A percentile compares a stretch with the other conserved stretches of the same genome.
Evolutionary conservation across 495 filamentous ascomycete genomes (phyloP).

Genomic region (Hypoxylon subgilvum): DNA sequence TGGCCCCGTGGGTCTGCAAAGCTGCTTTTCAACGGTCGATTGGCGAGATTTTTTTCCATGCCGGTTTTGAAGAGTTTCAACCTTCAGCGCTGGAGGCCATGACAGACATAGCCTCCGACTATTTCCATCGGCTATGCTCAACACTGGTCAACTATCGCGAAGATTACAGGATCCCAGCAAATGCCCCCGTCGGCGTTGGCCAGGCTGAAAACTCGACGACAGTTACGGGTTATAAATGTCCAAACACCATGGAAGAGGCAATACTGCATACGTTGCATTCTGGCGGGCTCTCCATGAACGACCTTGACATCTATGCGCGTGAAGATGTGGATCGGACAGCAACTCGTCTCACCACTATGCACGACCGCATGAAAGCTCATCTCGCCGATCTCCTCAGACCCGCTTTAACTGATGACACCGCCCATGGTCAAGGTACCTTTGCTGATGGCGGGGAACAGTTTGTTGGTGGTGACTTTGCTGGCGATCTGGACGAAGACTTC

Average conservation of each 20-base stretch:
- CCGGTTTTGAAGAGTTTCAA: conserved; percentile 97
- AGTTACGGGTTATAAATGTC: too few species aligned
- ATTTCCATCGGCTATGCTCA: conserved; percentile 88
- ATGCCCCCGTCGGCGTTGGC: too few species aligned
- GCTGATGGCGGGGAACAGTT: conserved; percentile 98
- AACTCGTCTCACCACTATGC: conserved; percentile 79
- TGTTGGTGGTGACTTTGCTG: conserved; percentile 92
- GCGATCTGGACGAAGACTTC: conserved; percentile 97
- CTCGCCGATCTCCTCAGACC: conserved; percentile 89
- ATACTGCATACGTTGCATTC: conserved; percentile 83
- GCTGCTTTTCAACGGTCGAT: conserved; percentile 87
- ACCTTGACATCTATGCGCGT: conserved; percentile 84
- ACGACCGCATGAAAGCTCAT: conserved; percentile 90
- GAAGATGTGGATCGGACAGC: conserved; percentile 92
- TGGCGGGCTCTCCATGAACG: conserved; percentile 80
- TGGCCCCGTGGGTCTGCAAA: conserved; percentile 77
- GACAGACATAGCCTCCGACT: conserved; percentile 89
- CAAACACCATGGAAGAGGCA: too few species aligned
- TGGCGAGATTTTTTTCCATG: conserved; percentile 93
- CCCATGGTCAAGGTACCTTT: conserved; percentile 88
- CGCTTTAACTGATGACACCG: conserved; percentile 76
- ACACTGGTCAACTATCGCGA: too few species aligned
- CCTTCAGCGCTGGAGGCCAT: conserved; percentile 89
- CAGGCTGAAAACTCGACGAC: too few species aligned
- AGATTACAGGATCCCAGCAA: too few species aligned